Conservation (phyloP, 2,329 filamentous ascomycete genomes). For the Nothopassalora personata region DNA sequence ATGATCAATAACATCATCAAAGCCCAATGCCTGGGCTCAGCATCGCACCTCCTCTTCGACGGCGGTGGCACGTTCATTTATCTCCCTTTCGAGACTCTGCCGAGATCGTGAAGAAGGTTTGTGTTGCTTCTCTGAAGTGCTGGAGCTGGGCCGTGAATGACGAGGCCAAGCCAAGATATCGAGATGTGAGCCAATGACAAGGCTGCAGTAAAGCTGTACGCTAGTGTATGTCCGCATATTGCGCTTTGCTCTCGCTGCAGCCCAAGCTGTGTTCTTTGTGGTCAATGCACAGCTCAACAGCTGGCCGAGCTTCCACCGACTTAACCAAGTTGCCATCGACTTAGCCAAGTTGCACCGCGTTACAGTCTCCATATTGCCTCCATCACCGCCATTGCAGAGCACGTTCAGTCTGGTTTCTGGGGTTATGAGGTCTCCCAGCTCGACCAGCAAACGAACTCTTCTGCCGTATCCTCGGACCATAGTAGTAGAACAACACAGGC, state of each 20-base stretch:
- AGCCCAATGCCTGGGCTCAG: not conserved
- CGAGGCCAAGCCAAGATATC: not conserved
- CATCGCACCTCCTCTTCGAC: not conserved
- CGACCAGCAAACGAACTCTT: slow-evolving; percentile 33
- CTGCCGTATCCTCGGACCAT: slow-evolving; percentile 18
- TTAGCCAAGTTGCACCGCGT: too few relatives aligned
- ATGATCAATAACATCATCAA: not conserved
- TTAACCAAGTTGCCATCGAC: too few relatives aligned
- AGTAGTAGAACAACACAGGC: slow-evolving; percentile 22
- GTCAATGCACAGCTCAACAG: not conserved
- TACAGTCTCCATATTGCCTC: slow-evolving; percentile 18
- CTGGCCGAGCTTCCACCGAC: too few relatives aligned
- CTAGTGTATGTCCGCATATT: not conserved
- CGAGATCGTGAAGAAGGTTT: not conserved
- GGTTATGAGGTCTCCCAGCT: slow-evolving; percentile 7
- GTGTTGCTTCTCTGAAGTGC: not conserved
- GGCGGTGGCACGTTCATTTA: not conserved
- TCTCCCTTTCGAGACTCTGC: too few relatives aligned
- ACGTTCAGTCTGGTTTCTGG: not conserved
- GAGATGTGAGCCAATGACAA: not conserved
- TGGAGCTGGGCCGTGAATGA: not conserved
- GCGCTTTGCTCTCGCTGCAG: not conserved
- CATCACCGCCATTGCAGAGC: slow-evolving; percentile 2
- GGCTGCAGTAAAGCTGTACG: not conserved
- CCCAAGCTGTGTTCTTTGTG: not conserved